Conservation (phyloP, 768 basidiomycete species). For the Suillus tomentosus region DNA sequence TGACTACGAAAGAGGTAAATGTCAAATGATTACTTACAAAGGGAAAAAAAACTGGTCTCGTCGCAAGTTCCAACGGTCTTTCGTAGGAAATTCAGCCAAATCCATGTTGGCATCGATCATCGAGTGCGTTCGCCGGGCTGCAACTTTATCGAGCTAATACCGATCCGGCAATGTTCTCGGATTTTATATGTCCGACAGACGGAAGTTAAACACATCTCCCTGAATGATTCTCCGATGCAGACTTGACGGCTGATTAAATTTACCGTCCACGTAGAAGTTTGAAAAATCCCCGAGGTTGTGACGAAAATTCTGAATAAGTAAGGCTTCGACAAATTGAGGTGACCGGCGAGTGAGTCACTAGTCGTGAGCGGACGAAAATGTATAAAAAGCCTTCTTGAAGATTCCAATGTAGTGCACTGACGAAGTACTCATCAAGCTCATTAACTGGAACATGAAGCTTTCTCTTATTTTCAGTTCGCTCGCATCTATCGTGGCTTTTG, state of each 20-base stretch:
- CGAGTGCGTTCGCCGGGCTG: slow-evolving; percentile 20
- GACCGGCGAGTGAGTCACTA: background rate
- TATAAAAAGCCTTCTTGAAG: background rate
- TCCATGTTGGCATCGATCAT: slow-evolving; percentile 13
- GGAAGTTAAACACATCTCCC: slow-evolving; percentile 10
- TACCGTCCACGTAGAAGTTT: background rate
- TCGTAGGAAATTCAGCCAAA: slow-evolving; percentile 22
- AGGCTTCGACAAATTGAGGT: background rate
- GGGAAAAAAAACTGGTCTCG: slow-evolving; percentile 21
- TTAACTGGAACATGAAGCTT: background rate
- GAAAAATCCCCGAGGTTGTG: background rate
- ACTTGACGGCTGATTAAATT: no score
- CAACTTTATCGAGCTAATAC: slow-evolving; percentile 26
- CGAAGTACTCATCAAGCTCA: background rate
- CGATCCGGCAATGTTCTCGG: slow-evolving; percentile 23
- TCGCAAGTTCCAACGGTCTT: slow-evolving; percentile 32
- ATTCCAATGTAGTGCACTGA: background rate
- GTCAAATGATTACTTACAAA: slow-evolving; percentile 36
- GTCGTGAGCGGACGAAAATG: background rate
- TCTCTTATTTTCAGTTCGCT: background rate
- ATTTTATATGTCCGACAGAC: slow-evolving; percentile 13
- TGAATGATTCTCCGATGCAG: background rate
- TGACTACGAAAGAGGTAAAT: slow-evolving; percentile 18
- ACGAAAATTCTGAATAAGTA: background rate
- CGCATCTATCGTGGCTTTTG: background rate